A percentile compares a stretch with the other conserved stretches of the same genome.
Conservation (phyloP, 495 filamentous ascomycete genomes). For the Lophiotrema nucula region DNA sequence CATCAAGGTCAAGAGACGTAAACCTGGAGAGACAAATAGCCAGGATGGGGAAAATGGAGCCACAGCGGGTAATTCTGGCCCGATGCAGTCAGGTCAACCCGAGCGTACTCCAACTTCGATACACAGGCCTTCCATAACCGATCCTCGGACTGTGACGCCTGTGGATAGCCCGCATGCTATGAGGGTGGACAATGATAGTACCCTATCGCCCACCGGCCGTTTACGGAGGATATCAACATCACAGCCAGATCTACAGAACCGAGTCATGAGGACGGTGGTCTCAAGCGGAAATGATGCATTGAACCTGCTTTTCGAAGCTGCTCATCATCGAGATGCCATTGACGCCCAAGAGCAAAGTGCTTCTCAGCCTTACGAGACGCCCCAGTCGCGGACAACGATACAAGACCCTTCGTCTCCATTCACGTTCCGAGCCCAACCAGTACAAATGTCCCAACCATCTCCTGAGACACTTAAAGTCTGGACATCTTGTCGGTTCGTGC, state of each 20-base stretch:
- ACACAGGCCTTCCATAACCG: too few species aligned
- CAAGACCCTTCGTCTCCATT: constrained; percentile 24
- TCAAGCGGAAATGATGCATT: constrained; percentile 52
- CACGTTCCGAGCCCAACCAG: constrained; percentile 27
- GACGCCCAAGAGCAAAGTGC: constrained; percentile 14
- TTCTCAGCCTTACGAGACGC: constrained; percentile 29
- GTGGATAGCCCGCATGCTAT: too few species aligned
- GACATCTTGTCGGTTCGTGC: constrained; percentile 53
- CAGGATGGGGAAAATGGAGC: too few species aligned
- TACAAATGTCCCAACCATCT: constrained; percentile 32
- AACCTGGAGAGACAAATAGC: constrained; percentile 18
- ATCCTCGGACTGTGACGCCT: too few species aligned
- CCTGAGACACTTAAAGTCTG: constrained; percentile 46
- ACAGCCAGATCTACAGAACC: constrained; percentile 20
- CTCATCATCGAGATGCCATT: constrained; percentile 39
- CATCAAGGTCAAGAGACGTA: constrained; percentile 30
- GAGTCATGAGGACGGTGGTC: constrained; percentile 33
- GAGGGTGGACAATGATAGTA: constrained; percentile 1
- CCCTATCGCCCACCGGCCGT: constrained; percentile 9
- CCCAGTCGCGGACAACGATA: constrained; percentile 17
- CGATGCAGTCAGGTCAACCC: background rate
- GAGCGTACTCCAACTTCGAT: too few species aligned
- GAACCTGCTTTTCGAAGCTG: constrained; percentile 55
- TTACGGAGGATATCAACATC: constrained; percentile 23
- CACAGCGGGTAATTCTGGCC: background rate